A percentile compares a stretch with the other conserved stretches of the same genome.
phyloP scores from a whole-genome alignment of 164 flowering plant genomes.

The Kingdonia uniflora region DNA sequence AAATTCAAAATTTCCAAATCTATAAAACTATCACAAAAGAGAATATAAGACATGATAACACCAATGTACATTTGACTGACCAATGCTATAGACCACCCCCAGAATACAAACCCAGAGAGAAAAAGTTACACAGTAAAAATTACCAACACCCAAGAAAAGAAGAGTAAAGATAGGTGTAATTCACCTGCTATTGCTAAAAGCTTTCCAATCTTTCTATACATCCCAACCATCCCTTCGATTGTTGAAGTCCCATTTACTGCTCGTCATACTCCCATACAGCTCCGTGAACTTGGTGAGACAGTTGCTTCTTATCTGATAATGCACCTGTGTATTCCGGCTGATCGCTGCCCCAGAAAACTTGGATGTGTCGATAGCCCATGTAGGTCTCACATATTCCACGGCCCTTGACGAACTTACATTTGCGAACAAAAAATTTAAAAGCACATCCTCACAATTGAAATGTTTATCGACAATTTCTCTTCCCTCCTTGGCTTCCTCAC shows the following conservation, averaged over 20 bases:
- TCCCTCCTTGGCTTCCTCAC: constrained; percentile 53
- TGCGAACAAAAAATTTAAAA: constrained; percentile 73
- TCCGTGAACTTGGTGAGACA: constrained; percentile 59
- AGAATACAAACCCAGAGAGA: neutral
- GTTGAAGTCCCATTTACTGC: constrained; percentile 48
- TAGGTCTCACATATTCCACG: constrained; percentile 81
- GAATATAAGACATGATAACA: too few relatives aligned
- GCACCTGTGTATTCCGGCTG: constrained; percentile 64
- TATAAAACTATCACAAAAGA: too few relatives aligned
- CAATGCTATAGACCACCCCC: too few relatives aligned
- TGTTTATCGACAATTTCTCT: constrained; percentile 55
- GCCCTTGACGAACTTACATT: constrained; percentile 54
- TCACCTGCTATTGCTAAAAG: constrained; percentile 10
- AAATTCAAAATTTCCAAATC: too few relatives aligned
- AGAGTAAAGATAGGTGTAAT: neutral
- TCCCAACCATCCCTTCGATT: constrained; percentile 80
- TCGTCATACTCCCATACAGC: constrained; percentile 58
- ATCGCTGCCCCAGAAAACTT: constrained; percentile 80
- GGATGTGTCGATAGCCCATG: constrained; percentile 87
- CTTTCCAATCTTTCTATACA: constrained; percentile 35
- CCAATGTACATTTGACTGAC: too few relatives aligned
- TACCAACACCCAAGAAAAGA: neutral
- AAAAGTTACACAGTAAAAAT: constrained; percentile 1
- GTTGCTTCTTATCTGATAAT: constrained; percentile 53
- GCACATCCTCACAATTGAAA: constrained; percentile 91